Conservation (phyloP, 2,329 filamentous ascomycete genomes). For the Aspergillus intermedius region DNA sequence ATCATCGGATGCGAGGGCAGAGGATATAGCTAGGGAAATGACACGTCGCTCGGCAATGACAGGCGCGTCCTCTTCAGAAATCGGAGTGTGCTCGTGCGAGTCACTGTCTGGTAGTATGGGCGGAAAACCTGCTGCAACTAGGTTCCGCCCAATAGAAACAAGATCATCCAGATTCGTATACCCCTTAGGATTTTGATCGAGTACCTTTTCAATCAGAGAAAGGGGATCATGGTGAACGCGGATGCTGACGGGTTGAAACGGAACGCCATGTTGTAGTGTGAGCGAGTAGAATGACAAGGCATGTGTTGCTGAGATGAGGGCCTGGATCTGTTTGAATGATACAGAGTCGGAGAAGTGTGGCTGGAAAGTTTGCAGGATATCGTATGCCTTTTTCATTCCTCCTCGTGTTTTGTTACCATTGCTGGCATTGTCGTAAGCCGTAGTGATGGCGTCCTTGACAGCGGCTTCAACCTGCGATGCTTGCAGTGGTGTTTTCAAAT, state of each 20-base stretch:
- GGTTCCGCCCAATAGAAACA: constrained; percentile 53
- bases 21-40: constrained; percentile 40
- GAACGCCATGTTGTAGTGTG: constrained; percentile 57
- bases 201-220: constrained; percentile 52
- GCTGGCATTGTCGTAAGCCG: constrained; percentile 58
- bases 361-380: constrained; percentile 44
- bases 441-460: constrained; percentile 47
- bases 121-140: constrained; percentile 45
- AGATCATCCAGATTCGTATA: constrained; percentile 61
- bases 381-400: constrained; percentile 55
- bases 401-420: constrained; percentile 59
- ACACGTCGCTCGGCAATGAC: constrained; percentile 41
- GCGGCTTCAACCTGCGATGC: constrained; percentile 45
- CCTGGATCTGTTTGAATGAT: constrained; percentile 40
- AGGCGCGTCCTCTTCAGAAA: constrained; percentile 21
- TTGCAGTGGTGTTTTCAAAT: constrained; percentile 32
- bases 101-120: constrained; percentile 17
- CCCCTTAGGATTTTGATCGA: constrained; percentile 55
- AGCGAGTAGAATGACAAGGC: constrained; percentile 60
- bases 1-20: constrained; percentile 38
- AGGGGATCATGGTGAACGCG: constrained; percentile 57
- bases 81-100: constrained; percentile 10
- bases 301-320: constrained; percentile 57
- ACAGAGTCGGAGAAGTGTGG: constrained; percentile 36
- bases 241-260: constrained; percentile 61